Percentiles rank a stretch among this genome's conserved stretches.
phyloP scores from a whole-genome alignment of 2,329 filamentous ascomycete genomes.

The Claviceps spartinae region DNA sequence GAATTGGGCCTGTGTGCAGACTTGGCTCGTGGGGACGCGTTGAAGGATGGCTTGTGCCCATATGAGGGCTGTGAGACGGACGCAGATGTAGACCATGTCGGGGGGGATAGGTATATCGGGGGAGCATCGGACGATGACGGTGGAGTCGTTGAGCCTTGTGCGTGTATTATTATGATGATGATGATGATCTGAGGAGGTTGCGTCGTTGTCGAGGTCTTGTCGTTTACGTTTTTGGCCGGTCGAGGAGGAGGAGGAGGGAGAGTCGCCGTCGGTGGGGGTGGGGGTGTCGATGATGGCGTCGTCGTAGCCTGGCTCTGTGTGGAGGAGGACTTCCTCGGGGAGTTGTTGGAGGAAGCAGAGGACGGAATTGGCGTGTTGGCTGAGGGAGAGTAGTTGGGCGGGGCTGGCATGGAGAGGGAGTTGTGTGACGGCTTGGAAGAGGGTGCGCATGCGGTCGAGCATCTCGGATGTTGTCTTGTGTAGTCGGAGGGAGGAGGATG shows the following conservation, averaged over 20 bases:
- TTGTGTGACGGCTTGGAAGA: constrained; percentile 29
- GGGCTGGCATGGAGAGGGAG: constrained; percentile 21
- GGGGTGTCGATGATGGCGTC: background rate
- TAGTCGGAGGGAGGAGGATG: constrained; percentile 27
- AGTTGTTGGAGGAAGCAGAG: constrained; percentile 23
- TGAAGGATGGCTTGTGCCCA: constrained; percentile 32
- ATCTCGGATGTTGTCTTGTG: constrained; percentile 33
- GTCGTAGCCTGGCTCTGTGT: background rate
- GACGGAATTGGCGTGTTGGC: constrained; percentile 25
- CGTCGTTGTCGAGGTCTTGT: constrained; percentile 1
- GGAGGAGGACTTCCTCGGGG: constrained; percentile 15
- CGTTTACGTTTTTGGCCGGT: constrained; percentile 8
- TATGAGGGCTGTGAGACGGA: constrained; percentile 32
- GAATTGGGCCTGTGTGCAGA: constrained; percentile 27
- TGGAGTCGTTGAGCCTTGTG: constrained; percentile 1
- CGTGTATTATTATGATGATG: background rate
- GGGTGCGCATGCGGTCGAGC: constrained; percentile 36
- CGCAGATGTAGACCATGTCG: constrained; percentile 33
- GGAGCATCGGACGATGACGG: constrained; percentile 7
- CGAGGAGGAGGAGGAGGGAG: background rate
- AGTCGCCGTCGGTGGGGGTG: background rate
- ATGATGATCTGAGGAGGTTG: background rate
- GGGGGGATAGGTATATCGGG: constrained; percentile 8
- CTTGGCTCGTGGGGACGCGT: constrained; percentile 26
- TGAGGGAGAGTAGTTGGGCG: constrained; percentile 26